Conservation (phyloP, 352 stramenopile genomes). For the Pythium folliculosum region DNA sequence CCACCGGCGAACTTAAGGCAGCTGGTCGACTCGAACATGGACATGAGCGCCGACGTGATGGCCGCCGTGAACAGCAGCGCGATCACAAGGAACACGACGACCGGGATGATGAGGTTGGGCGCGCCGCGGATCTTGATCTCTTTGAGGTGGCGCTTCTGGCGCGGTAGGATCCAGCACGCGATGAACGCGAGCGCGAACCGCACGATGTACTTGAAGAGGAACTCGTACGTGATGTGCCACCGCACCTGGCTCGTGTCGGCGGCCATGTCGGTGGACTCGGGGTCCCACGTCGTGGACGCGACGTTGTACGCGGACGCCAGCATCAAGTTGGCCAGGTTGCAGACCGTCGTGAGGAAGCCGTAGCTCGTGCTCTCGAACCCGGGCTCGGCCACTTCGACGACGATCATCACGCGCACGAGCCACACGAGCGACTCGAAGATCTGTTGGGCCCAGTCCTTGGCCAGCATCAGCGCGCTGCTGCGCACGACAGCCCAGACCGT, state of each 20-base stretch:
- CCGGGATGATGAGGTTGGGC: slow-evolving; percentile 27
- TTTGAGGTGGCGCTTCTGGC: slow-evolving; percentile 32
- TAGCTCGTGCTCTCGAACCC: slow-evolving; percentile 29
- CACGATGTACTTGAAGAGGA: slow-evolving; percentile 25
- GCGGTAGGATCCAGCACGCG: slow-evolving; percentile 15
- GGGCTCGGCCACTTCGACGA: slow-evolving; percentile 22
- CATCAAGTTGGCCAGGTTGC: slow-evolving; percentile 21
- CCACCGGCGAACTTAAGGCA: slow-evolving; percentile 33
- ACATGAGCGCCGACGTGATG: slow-evolving; percentile 23
- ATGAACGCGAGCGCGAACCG: slow-evolving; percentile 17
- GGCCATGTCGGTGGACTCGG: background rate
- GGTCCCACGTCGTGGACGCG: slow-evolving; percentile 8
- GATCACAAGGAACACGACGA: slow-evolving; percentile 20
- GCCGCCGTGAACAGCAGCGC: slow-evolving; percentile 18
- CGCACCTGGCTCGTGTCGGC: slow-evolving; percentile 16
- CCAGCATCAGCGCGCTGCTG: slow-evolving; percentile 18
- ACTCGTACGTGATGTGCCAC: slow-evolving; percentile 29
- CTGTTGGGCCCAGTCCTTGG: slow-evolving; percentile 16
- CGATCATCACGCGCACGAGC: slow-evolving; percentile 20
- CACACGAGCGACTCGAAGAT: slow-evolving; percentile 19
- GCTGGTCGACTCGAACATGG: slow-evolving; percentile 27
- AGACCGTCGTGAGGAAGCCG: slow-evolving; percentile 30
- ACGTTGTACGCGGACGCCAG: slow-evolving; percentile 14
- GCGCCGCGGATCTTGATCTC: slow-evolving; percentile 29
- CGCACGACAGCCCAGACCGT: slow-evolving; percentile 25